These are phyloP conservation scores for Talaromyces wortmannii DNA, from an alignment of 495 filamentous ascomycete species.

Conservation along the genomic window DNA sequence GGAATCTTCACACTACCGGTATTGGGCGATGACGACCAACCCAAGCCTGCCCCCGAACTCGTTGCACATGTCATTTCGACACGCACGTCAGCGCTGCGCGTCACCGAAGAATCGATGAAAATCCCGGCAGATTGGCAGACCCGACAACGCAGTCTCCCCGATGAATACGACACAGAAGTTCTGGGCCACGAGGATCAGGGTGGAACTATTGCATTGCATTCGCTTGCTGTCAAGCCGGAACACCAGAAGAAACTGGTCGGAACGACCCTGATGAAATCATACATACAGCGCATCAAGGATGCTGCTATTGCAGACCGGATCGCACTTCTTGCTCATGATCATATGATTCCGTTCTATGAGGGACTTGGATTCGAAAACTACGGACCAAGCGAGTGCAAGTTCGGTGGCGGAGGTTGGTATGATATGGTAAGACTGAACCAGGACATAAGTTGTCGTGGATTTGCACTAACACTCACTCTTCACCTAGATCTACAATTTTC, in stretches of 20 bases:
- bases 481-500: background rate
- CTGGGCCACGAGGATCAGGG: conserved; percentile 66
- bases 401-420: conserved; percentile 76
- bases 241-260: conserved; percentile 71
- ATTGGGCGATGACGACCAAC: conserved; percentile 27
- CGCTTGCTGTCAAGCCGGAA: conserved; percentile 68
- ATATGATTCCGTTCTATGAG: conserved; percentile 68
- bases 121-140: conserved; percentile 58
- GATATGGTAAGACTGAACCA: conserved; percentile 39
- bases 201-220: conserved; percentile 72
- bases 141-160: conserved; percentile 16
- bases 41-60: conserved; percentile 47
- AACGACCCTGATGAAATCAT: conserved; percentile 68
- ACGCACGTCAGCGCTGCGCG: conserved; percentile 46
- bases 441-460: background rate
- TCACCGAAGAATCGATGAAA: conserved; percentile 75
- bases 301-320: conserved; percentile 63
- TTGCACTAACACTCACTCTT: background rate
- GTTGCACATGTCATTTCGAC: conserved; percentile 79
- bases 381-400: conserved; percentile 59
- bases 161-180: conserved; percentile 21
- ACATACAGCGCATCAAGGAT: conserved; percentile 62
- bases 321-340: conserved; percentile 70
- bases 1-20: conserved; percentile 66
- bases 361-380: conserved; percentile 61